Evolutionary conservation across 225 moss, liverwort and hornwort species (phyloP).

Genomic region (Polytrichum commune): DNA sequence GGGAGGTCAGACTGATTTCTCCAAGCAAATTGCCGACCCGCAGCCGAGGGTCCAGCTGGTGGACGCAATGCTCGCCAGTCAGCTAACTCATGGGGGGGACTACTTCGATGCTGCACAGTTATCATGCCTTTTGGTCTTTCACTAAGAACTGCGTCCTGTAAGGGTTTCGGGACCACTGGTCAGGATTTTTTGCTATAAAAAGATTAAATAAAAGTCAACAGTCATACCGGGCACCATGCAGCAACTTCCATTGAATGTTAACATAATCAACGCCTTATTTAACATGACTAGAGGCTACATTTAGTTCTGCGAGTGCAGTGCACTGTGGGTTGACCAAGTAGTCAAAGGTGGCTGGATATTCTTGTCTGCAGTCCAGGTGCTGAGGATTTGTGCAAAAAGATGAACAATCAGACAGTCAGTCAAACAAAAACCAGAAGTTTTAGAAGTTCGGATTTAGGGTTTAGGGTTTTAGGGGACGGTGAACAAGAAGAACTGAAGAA

Average conservation of each 20-base stretch:
- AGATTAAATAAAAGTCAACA: background rate
- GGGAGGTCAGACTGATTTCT: slow-evolving; percentile 37
- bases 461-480: background rate
- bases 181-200: background rate
- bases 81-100: slow-evolving; percentile 25
- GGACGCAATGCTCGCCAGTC: slow-evolving; percentile 60
- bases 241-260: background rate
- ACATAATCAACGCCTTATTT: background rate
- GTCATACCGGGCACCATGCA: background rate
- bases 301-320: slow-evolving; percentile 55
- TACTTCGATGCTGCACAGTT: slow-evolving; percentile 17
- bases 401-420: background rate
- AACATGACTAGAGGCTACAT: slow-evolving; percentile 19
- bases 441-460: too few species aligned
- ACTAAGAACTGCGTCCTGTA: slow-evolving; percentile 42
- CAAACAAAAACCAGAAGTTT: too few species aligned
- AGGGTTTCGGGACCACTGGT: background rate
- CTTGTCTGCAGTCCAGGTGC: slow-evolving; percentile 47
- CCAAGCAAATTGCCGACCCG: slow-evolving; percentile 65
- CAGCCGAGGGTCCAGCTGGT: slow-evolving; percentile 61
- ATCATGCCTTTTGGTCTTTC: slow-evolving; percentile 43
- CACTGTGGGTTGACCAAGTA: slow-evolving; percentile 36
- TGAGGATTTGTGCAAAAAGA: slow-evolving; percentile 12
- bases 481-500: background rate
- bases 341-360: slow-evolving; percentile 45